Conservation (phyloP, 2,329 filamentous ascomycete species). For the Cladophialophora carrionii region DNA sequence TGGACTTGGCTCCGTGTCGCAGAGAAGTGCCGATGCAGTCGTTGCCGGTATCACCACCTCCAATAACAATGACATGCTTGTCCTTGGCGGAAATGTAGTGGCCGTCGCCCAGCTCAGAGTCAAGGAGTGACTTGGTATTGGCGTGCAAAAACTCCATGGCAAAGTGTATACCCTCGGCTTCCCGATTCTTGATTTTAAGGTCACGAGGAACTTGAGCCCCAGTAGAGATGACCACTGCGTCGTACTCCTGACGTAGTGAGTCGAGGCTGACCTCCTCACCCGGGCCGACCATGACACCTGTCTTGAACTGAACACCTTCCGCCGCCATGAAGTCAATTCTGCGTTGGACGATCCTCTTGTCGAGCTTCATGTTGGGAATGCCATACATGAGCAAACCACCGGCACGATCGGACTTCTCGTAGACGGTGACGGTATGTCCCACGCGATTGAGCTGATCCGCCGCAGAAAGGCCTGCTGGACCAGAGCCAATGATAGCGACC, state of each 20-base stretch:
- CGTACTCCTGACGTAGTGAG: slow-evolving; percentile 72
- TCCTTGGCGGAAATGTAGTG: slow-evolving; percentile 92
- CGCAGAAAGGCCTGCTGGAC: slow-evolving; percentile 83
- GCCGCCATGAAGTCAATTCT: slow-evolving; percentile 92
- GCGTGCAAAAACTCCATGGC: slow-evolving; percentile 97
- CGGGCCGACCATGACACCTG: slow-evolving; percentile 76
- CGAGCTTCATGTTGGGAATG: slow-evolving; percentile 99
- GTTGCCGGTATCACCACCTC: slow-evolving; percentile 96
- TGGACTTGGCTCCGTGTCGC: slow-evolving; percentile 91
- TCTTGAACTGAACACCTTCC: slow-evolving; percentile 83
- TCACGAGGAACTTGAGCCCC: slow-evolving; percentile 93
- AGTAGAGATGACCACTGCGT: slow-evolving; percentile 88
- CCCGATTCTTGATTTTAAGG: slow-evolving; percentile 84
- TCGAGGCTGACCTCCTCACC: slow-evolving; percentile 68
- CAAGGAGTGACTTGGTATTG: slow-evolving; percentile 96
- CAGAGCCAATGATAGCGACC: slow-evolving; percentile 86
- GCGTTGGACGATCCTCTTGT: slow-evolving; percentile 95
- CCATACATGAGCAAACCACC: slow-evolving; percentile 97
- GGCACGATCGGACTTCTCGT: slow-evolving; percentile 86
- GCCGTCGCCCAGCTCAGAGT: slow-evolving; percentile 81
- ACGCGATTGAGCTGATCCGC: slow-evolving; percentile 94
- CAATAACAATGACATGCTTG: slow-evolving; percentile 95
- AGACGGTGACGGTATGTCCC: slow-evolving; percentile 85
- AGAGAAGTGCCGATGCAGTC: slow-evolving; percentile 97
- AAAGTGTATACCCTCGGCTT: slow-evolving; percentile 87